Conservation (phyloP, 495 filamentous ascomycete species). For the Xylaria longipes region DNA sequence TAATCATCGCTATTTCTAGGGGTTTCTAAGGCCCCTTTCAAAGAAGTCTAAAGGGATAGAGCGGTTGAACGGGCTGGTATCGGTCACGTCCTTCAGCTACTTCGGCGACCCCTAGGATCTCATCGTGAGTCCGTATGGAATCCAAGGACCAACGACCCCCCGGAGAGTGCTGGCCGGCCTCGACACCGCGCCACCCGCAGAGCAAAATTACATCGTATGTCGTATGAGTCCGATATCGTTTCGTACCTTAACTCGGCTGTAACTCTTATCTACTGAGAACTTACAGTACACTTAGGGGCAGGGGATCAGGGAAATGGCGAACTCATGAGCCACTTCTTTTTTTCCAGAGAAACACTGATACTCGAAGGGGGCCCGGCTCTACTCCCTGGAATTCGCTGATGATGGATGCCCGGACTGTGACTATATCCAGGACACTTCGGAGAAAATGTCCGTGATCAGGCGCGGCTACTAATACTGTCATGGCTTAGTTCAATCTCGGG, state of each 20-base stretch:
- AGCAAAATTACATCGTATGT: background rate
- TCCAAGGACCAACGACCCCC: background rate
- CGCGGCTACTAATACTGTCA: background rate
- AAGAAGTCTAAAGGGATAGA: background rate
- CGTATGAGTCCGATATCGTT: background rate
- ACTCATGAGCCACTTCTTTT: background rate
- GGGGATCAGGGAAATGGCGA: background rate
- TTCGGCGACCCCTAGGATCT: background rate
- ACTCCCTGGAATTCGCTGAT: background rate
- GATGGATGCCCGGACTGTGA: background rate
- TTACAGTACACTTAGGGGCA: background rate
- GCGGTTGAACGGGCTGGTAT: background rate
- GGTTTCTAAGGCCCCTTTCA: background rate
- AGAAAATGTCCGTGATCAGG: background rate
- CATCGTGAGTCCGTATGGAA: background rate
- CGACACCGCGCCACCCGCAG: no score
- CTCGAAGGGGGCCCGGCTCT: background rate
- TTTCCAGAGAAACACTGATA: background rate
- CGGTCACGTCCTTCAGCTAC: background rate
- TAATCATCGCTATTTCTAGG: background rate
- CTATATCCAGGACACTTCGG: background rate
- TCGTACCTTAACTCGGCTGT: background rate
- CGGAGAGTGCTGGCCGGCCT: background rate
- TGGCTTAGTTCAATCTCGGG: background rate
- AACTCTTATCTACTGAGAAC: background rate